Conservation (phyloP, 2,329 filamentous ascomycete species). For the Helicocarpus griseus region DNA sequence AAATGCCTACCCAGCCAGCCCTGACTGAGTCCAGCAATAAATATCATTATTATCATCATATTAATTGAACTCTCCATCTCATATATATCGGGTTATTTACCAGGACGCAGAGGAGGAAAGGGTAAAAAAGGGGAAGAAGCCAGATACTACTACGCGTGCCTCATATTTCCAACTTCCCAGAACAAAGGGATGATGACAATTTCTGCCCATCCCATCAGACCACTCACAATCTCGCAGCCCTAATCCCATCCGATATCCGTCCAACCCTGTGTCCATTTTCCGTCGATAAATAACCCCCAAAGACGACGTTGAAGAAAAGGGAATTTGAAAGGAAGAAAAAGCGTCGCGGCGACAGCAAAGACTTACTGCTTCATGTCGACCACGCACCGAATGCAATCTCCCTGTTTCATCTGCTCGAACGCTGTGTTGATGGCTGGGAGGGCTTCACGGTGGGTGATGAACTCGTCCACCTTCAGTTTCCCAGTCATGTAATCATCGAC, state of each 20-base stretch:
- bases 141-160: too few species aligned
- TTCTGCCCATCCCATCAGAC: too few species aligned
- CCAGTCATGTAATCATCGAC: constrained; percentile 84
- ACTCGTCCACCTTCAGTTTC: constrained; percentile 94
- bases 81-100: neutral
- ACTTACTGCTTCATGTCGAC: constrained; percentile 50
- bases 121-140: too few species aligned
- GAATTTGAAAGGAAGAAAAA: neutral
- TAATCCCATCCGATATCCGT: neutral
- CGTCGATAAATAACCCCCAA: neutral
- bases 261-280: too few species aligned
- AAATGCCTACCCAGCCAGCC: neutral
- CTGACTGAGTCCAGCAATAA: neutral
- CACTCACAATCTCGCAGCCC: neutral
- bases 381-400: constrained; percentile 94
- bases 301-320: neutral
- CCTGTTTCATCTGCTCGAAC: constrained; percentile 88
- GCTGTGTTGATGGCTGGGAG: constrained; percentile 78
- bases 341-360: neutral
- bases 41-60: neutral
- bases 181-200: too few species aligned
- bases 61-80: too few species aligned
- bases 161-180: too few species aligned
- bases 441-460: constrained; percentile 90
- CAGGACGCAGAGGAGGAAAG: neutral